Conservation (phyloP, 2,329 filamentous ascomycete genomes). For the Thielaviopsis punctulata region DNA sequence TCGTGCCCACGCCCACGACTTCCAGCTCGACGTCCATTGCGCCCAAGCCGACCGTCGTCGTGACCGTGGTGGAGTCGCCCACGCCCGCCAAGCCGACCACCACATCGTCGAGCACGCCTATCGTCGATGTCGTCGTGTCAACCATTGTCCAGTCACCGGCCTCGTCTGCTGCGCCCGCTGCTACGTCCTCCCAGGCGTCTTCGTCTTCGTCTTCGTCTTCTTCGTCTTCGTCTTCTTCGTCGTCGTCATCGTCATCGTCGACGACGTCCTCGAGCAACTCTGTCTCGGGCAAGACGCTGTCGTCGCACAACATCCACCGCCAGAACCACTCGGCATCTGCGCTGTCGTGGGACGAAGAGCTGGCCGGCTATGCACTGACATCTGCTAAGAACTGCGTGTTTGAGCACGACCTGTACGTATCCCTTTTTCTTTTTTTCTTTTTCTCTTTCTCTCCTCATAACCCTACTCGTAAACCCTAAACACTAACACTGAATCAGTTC, state of each 20-base stretch:
- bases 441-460: not conserved
- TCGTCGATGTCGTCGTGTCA: not conserved
- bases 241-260: slow-evolving; percentile 14
- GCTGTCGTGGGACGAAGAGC: slow-evolving; percentile 46
- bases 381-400: slow-evolving; percentile 55
- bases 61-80: slow-evolving; percentile 15
- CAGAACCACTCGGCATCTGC: slow-evolving; percentile 55
- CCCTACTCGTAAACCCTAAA: not conserved
- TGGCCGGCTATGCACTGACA: slow-evolving; percentile 44
- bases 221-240: slow-evolving; percentile 19
- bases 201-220: slow-evolving; percentile 12
- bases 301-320: slow-evolving; percentile 75
- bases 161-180: not conserved
- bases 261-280: slow-evolving; percentile 17
- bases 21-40: slow-evolving; percentile 10
- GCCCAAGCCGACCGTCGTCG: slow-evolving; percentile 19
- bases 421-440: not conserved
- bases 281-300: slow-evolving; percentile 24
- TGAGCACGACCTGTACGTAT: slow-evolving; percentile 55
- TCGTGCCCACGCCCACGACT: slow-evolving; percentile 8
- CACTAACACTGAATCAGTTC: slow-evolving; percentile 22
- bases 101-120: slow-evolving; percentile 5
- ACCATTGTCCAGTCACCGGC: slow-evolving; percentile 7
- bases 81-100: slow-evolving; percentile 6
- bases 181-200: slow-evolving; percentile 3